Conservation (phyloP, 208 protist genomes). For the Leptomonas seymouri region DNA sequence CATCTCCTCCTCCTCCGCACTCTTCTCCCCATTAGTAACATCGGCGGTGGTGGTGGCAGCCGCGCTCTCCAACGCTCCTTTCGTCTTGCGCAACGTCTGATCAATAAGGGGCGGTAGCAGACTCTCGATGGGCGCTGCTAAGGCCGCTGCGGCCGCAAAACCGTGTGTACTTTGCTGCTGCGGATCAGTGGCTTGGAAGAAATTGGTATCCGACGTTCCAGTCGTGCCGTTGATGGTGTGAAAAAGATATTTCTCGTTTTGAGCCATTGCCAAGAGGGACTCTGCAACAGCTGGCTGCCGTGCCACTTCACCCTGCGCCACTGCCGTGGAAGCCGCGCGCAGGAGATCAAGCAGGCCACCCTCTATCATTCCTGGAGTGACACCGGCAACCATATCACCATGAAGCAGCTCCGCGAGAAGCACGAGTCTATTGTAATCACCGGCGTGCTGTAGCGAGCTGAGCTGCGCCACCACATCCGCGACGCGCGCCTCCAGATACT, state of each 20-base stretch:
- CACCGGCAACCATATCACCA: slow-evolving; percentile 53
- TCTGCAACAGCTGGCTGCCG: not conserved
- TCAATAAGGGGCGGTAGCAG: slow-evolving; percentile 34
- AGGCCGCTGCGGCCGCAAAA: not conserved
- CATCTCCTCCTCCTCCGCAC: slow-evolving; percentile 25
- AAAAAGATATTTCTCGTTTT: no score
- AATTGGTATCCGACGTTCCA: no score
- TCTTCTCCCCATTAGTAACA: not conserved
- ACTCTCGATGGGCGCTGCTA: slow-evolving; percentile 16
- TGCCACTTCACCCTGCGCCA: slow-evolving; percentile 13
- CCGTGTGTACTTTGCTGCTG: not conserved
- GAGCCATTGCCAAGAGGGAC: no score
- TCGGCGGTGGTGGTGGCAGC: not conserved
- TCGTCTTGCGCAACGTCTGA: slow-evolving; percentile 4
- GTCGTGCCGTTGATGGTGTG: no score
- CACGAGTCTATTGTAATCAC: slow-evolving; percentile 40
- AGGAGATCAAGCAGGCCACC: slow-evolving; percentile 42
- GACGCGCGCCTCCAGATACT: slow-evolving; percentile 25
- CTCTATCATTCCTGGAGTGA: slow-evolving; percentile 70
- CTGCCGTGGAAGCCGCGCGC: slow-evolving; percentile 12
- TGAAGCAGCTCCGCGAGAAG: slow-evolving; percentile 60
- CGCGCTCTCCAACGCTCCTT: not conserved
- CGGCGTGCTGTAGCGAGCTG: slow-evolving; percentile 16
- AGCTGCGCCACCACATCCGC: slow-evolving; percentile 29
- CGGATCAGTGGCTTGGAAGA: no score